These are phyloP conservation scores for Nasturtium officinale DNA, from an alignment of 345 rosid species.

Conservation along the genomic window DNA sequence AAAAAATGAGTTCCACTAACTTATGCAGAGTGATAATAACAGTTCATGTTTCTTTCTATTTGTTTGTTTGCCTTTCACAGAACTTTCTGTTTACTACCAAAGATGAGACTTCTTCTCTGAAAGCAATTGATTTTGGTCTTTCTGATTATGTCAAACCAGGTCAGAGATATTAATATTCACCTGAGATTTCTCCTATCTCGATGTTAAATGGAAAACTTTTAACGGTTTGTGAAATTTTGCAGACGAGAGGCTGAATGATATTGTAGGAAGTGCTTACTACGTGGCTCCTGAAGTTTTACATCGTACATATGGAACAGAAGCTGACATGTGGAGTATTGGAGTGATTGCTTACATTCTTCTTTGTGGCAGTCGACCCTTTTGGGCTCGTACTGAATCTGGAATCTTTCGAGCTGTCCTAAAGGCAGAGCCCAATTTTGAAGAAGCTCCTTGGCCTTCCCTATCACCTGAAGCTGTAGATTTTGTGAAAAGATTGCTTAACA, in stretches of 20 bases:
- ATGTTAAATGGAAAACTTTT: slow-evolving; percentile 23
- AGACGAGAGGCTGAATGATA: slow-evolving; percentile 97
- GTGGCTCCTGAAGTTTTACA: slow-evolving; percentile 98
- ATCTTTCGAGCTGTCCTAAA: slow-evolving; percentile 86
- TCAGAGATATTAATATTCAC: slow-evolving; percentile 42
- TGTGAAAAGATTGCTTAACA: slow-evolving; percentile 84
- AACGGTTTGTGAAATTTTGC: slow-evolving; percentile 35
- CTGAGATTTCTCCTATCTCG: not conserved
- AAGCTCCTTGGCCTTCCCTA: slow-evolving; percentile 91
- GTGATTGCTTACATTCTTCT: slow-evolving; percentile 94
- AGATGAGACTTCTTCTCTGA: slow-evolving; percentile 76
- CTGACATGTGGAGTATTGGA: slow-evolving; percentile 99
- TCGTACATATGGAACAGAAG: slow-evolving; percentile 93
- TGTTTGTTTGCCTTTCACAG: slow-evolving; percentile 52
- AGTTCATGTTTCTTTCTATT: slow-evolving; percentile 29
- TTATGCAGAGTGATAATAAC: slow-evolving; percentile 26
- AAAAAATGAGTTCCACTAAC: slow-evolving; percentile 27
- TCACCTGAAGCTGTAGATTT: slow-evolving; percentile 88
- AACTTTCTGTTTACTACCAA: slow-evolving; percentile 79
- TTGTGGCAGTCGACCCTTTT: slow-evolving; percentile 95
- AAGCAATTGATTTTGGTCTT: slow-evolving; percentile 97
- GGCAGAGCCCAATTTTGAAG: slow-evolving; percentile 94
- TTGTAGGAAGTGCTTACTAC: slow-evolving; percentile 97
- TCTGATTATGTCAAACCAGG: slow-evolving; percentile 99
- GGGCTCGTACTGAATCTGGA: slow-evolving; percentile 98